Evolutionary conservation across 306 rosid genomes (phyloP).

Genomic region (Argentina anserina): DNA sequence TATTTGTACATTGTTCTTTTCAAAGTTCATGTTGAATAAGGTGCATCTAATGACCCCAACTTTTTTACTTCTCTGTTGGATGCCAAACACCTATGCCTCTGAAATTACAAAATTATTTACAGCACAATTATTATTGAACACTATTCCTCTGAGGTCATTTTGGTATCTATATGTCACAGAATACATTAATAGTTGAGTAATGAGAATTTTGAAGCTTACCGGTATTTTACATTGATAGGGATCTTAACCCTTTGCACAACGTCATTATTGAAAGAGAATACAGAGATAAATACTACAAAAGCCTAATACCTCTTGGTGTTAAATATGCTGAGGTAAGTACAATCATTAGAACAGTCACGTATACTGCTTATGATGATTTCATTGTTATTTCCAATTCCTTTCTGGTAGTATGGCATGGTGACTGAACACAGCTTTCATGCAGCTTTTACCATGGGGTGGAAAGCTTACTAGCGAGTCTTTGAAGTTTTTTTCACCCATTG

Average conservation of each 20-base stretch:
- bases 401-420: slow-evolving; percentile 36
- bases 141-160: neutral
- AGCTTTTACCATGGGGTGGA: slow-evolving; percentile 99
- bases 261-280: slow-evolving; percentile 54
- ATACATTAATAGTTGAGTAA: neutral
- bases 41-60: neutral
- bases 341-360: neutral
- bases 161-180: neutral
- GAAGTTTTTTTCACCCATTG: slow-evolving; percentile 85
- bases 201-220: slow-evolving; percentile 3
- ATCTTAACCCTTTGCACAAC: slow-evolving; percentile 87
- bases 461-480: slow-evolving; percentile 85
- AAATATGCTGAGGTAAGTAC: slow-evolving; percentile 69
- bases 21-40: neutral
- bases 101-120: neutral
- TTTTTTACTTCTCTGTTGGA: neutral
- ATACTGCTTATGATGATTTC: slow-evolving; percentile 1
- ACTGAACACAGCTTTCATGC: slow-evolving; percentile 70
- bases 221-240: slow-evolving; percentile 45
- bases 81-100: neutral
- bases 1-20: neutral
- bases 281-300: slow-evolving; percentile 70
- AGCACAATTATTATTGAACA: neutral
- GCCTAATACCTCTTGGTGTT: slow-evolving; percentile 68
- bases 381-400: slow-evolving; percentile 13